Percentiles rank a stretch among this genome's conserved stretches.
Conservation (phyloP, 768 basidiomycete species). For the Suillus discolor region DNA sequence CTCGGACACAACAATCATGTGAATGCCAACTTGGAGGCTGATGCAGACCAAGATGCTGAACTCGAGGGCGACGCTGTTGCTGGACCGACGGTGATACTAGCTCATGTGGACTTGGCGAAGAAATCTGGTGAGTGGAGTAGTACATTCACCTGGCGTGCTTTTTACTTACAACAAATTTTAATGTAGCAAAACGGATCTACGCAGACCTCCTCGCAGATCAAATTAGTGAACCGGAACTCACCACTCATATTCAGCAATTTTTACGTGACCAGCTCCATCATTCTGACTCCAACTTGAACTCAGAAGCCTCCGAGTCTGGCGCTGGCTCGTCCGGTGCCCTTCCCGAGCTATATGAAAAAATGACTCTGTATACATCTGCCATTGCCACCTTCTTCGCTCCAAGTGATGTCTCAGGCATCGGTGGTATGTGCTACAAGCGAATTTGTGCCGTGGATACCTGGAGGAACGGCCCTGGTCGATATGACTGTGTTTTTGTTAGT, state of each 20-base stretch:
- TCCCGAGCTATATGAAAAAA: constrained; percentile 13
- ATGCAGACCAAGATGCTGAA: too few species aligned
- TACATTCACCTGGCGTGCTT: too few species aligned
- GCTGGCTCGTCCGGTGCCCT: background rate
- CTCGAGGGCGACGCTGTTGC: background rate
- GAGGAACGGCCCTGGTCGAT: constrained; percentile 25
- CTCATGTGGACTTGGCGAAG: constrained; percentile 16
- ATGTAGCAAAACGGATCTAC: too few species aligned
- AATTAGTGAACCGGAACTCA: background rate
- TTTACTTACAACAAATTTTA: too few species aligned
- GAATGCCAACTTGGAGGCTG: too few species aligned
- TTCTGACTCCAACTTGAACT: constrained; percentile 7
- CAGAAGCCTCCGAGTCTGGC: background rate
- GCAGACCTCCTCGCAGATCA: background rate
- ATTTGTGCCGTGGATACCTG: constrained; percentile 28
- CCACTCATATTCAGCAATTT: background rate
- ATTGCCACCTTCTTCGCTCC: constrained; percentile 13
- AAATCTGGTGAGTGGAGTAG: background rate
- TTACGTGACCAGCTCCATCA: constrained; percentile 7
- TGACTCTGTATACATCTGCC: constrained; percentile 8
- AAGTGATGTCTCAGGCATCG: constrained; percentile 10
- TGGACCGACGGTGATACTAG: constrained; percentile 12
- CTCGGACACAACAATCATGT: too few species aligned
- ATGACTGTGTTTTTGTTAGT: constrained; percentile 34
- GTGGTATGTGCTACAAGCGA: constrained; percentile 30